Conservation (phyloP, 2,329 filamentous ascomycete genomes). For the Talaromyces sp. region DNA sequence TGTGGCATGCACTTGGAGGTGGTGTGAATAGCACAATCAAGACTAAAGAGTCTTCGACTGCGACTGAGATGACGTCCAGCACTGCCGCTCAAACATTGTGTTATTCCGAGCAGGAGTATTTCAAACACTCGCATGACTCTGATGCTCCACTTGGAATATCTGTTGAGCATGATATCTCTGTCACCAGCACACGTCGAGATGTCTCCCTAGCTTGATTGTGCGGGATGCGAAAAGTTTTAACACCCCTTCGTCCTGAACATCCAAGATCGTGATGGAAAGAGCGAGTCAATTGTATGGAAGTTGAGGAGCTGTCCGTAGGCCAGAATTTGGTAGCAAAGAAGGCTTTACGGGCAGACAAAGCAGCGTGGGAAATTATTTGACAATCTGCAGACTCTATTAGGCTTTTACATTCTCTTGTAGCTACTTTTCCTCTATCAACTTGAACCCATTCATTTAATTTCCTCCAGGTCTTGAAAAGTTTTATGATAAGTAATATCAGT, state of each 20-base stretch:
- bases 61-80: conserved; percentile 16
- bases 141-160: conserved; percentile 27
- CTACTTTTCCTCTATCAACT: too few relatives aligned
- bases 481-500: too few relatives aligned
- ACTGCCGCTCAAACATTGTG: conserved; percentile 29
- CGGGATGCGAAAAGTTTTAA: too few relatives aligned
- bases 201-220: neutral
- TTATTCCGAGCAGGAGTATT: conserved; percentile 26
- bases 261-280: too few relatives aligned
- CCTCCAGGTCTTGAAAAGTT: neutral
- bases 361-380: too few relatives aligned
- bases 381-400: too few relatives aligned
- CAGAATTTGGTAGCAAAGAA: too few relatives aligned
- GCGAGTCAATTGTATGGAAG: too few relatives aligned
- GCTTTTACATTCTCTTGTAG: too few relatives aligned
- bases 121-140: conserved; percentile 20
- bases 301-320: too few relatives aligned
- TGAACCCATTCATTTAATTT: neutral
- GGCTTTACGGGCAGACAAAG: too few relatives aligned
- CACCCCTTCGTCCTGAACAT: too few relatives aligned
- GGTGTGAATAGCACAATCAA: conserved; percentile 9
- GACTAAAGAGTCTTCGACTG: conserved; percentile 13
- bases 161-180: conserved; percentile 34
- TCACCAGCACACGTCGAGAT: conserved; percentile 18
- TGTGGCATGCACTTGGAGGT: conserved; percentile 32